Percentiles rank a stretch among this genome's conserved stretches.
Evolutionary conservation across 2,329 filamentous ascomycete species (phyloP).

Genomic region (Alternaria angustiovoidea): DNA sequence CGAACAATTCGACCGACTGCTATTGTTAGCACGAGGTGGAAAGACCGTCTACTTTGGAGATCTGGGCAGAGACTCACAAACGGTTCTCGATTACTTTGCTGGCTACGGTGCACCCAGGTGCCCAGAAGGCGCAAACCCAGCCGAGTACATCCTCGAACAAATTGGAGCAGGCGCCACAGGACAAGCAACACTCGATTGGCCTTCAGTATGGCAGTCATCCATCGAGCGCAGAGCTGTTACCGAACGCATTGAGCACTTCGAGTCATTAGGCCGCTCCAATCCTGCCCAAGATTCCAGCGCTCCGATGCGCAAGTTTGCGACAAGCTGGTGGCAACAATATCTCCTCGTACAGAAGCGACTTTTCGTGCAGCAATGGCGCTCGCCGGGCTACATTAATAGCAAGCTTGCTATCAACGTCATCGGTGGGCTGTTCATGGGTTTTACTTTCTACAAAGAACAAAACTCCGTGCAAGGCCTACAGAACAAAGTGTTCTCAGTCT

Average conservation of each 20-base stretch:
- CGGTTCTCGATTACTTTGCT: conserved; percentile 76
- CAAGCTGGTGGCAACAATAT: conserved; percentile 71
- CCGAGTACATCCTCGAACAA: conserved; percentile 75
- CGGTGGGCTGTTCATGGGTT: conserved; percentile 62
- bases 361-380: conserved; percentile 91
- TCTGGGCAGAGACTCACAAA: conserved; percentile 71
- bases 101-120: conserved; percentile 70
- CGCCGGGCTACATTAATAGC: conserved; percentile 83
- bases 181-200: conserved; percentile 16
- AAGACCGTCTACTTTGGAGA: conserved; percentile 81
- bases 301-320: conserved; percentile 46
- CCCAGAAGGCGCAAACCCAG: conserved; percentile 73
- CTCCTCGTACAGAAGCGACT: conserved; percentile 71
- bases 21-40: conserved; percentile 77
- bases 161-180: conserved; percentile 27
- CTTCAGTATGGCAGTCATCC: conserved; percentile 18
- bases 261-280: background rate
- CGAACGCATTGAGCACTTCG: conserved; percentile 62
- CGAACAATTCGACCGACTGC: conserved; percentile 80
- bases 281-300: background rate
- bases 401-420: conserved; percentile 70
- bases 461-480: conserved; percentile 73
- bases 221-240: conserved; percentile 36
- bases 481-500: conserved; percentile 82
- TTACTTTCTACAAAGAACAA: conserved; percentile 61